Evolutionary conservation across 2,329 filamentous ascomycete genomes (phyloP), one percentile per base, ranked within the genome.

Genomic region (Fusarium drepaniforme): DNA sequence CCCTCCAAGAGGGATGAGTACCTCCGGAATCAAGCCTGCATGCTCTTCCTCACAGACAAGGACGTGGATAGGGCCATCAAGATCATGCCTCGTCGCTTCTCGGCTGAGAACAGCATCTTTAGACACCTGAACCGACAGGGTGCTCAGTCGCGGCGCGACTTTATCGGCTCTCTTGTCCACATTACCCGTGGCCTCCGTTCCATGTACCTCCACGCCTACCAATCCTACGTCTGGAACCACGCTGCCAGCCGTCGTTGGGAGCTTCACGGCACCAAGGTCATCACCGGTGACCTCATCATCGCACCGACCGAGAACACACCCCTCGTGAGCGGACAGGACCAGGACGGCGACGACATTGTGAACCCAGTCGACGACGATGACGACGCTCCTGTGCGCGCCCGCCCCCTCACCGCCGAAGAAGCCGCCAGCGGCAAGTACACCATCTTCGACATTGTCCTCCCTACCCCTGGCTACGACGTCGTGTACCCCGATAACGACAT

Each of bases 191-290:
- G 94, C 59, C 87, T 98, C 78, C 91, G 95, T 51, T 90, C 95
- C 68, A 98, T 99, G 93, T 99, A 98, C 81, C 92, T 98, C 18
- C 97, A 99, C 82, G 96, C 97, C 7, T 98, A 98, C 84, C 97
- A 99, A 83, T 97, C 94, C 8, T 90, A 95, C 42, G 92, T 99
- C 11, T 99, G 96, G 96, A 99, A 99, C 84, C 90, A 91, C 75
- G 94, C 91, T 15, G 94, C 91, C 2, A 95, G 94, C 75, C 91
- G 93, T 77, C 93, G 97, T 57, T 97, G 95, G 93, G 90, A 91
- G 49, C 85, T 90, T 4, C 93, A 93, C 80, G 95, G 96, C 61
- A 83, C 88, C 69, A 88, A 88, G 65, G 94, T 98, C 18, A 89
- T 98, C 16, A 90, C 93, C 77, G 97, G 97, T 37, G 97, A 99